Evolutionary conservation across 2,329 filamentous ascomycete species (phyloP).

Genomic region (Fusarium verticillioides): DNA sequence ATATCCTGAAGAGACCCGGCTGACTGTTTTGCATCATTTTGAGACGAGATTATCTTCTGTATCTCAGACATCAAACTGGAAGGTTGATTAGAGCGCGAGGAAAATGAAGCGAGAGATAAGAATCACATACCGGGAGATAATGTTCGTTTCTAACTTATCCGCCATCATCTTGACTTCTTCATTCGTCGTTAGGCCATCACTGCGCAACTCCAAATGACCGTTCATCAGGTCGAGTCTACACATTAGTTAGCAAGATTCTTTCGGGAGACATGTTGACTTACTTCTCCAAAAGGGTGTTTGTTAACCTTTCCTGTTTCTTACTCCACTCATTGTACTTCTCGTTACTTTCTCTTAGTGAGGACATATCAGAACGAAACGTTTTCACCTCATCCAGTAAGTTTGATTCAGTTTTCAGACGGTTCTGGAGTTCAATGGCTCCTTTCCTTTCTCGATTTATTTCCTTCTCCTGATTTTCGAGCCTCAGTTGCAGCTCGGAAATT

Average conservation of each 20-base stretch:
- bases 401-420: constrained; percentile 25
- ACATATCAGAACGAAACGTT: constrained; percentile 33
- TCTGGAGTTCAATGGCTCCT: constrained; percentile 9
- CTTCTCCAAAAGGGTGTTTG: constrained; percentile 33
- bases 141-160: constrained; percentile 22
- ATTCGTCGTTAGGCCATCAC: not conserved
- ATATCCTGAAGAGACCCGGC: constrained; percentile 1
- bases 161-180: constrained; percentile 14
- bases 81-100: not conserved
- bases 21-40: constrained; percentile 17
- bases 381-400: constrained; percentile 15
- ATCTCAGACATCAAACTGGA: constrained; percentile 31
- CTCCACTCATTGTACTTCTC: constrained; percentile 1
- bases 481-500: constrained; percentile 40
- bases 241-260: constrained; percentile 1
- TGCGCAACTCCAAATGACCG: constrained; percentile 1
- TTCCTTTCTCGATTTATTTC: constrained; percentile 19
- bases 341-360: constrained; percentile 25
- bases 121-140: constrained; percentile 32
- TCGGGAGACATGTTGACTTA: not conserved
- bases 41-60: constrained; percentile 16
- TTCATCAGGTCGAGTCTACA: constrained; percentile 29
- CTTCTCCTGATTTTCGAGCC: constrained; percentile 34
- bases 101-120: not conserved
- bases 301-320: not conserved